Evolutionary conservation across 73 alveolate genomes (phyloP), one percentile per base, ranked within the genome.

Genomic region (Blepharisma stoltei): DNA sequence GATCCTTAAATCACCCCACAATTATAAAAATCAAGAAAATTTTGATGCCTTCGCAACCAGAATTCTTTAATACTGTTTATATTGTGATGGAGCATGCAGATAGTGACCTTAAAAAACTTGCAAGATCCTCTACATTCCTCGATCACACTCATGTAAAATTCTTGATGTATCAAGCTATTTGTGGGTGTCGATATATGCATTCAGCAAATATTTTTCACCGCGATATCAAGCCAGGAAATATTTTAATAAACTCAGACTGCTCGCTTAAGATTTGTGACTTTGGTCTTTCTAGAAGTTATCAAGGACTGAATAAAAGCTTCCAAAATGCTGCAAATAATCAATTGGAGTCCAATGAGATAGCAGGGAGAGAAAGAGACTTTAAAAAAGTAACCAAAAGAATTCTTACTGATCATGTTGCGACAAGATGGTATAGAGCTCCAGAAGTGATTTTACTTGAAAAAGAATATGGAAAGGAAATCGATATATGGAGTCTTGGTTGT

Each of bases 361-460:
- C 0, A n/a, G 27, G 45, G 11, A 25, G 81, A 23, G 65, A 69
- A 9, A 9, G 21, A 53, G 4, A 69, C 27, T 69, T 69, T n/a
- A 5, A 9, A 14, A 69, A 5, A 9, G 45, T n/a, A 77, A 78
- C 94, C 55, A 95, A 89, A 78, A 32, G 41, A 32, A 32, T 32
- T 32, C 85, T 92, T 76, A 92, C 98, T 50, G 98, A 94, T 11
- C 99, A 95, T 83, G 99, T 95, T 7, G 99, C 93, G 54, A 91
- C 99, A 32, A 84, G 99, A 66, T 95, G 98, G 98, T 95, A 95
- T 70, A 80, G 99, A 78, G 99, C 99, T 6, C 99, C 99, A 7
- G 99, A 95, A 86, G 88, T 95, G 50, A 95, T 95, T 76, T 86
- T 95, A 54, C 82, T 95, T 18, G 99, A 95, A 82, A 93, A 93